These are phyloP conservation scores for Letharia lupina DNA, from an alignment of 495 filamentous ascomycete genomes.

Conservation along the genomic window DNA sequence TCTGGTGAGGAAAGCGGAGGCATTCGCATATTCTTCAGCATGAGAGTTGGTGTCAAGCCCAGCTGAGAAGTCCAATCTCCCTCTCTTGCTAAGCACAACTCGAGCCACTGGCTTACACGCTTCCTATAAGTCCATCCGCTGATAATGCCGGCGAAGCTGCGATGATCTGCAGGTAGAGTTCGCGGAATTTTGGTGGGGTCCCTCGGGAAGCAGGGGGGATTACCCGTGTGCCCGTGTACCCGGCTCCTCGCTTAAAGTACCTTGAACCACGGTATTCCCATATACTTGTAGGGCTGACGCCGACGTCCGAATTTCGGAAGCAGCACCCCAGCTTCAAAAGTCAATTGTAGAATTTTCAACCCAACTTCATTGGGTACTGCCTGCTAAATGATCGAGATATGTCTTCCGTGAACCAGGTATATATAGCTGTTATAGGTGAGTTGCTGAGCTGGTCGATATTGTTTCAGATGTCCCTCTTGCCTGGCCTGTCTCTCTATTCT, in stretches of 20 bases:
- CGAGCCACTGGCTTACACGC: background rate
- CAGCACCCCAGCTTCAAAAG: background rate
- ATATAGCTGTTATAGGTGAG: constrained; percentile 37
- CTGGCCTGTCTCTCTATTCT: background rate
- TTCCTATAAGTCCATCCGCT: no score
- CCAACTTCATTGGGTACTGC: background rate
- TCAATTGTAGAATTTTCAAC: background rate
- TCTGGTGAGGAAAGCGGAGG: background rate
- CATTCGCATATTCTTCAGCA: no score
- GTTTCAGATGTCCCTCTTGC: background rate
- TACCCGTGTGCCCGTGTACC: background rate
- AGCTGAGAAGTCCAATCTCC: no score
- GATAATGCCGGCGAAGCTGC: no score
- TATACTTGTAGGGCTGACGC: background rate
- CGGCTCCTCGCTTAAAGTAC: no score
- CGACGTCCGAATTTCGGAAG: background rate
- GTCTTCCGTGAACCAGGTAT: constrained; percentile 22
- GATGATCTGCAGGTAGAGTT: no score
- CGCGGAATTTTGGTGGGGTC: no score
- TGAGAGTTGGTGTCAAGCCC: no score
- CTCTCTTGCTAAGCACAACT: no score
- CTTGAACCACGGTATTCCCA: no score
- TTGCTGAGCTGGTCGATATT: background rate
- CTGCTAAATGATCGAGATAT: background rate
- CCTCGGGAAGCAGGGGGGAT: no score